Conservation (phyloP, 805 yeast genomes). For the Metschnikowia similis region DNA sequence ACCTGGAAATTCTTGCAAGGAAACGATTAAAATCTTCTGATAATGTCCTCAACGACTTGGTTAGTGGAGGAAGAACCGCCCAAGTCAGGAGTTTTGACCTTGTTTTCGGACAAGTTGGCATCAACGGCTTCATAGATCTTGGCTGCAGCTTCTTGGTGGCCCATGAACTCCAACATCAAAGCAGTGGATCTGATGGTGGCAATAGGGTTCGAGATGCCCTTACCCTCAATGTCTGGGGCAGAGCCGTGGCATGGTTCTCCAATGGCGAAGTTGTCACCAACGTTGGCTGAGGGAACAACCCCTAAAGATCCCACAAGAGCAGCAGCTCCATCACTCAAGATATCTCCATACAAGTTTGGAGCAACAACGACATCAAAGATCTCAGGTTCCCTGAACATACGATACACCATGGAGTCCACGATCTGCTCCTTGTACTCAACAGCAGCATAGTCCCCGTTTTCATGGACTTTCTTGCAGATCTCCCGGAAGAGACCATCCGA, state of each 20-base stretch:
- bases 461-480: slow-evolving; percentile 61
- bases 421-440: slow-evolving; percentile 87
- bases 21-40: slow-evolving; percentile 39
- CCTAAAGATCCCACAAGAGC: slow-evolving; percentile 97
- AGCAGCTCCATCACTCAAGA: slow-evolving; percentile 96
- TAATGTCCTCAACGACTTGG: slow-evolving; percentile 80
- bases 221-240: slow-evolving; percentile 98
- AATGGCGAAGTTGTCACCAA: slow-evolving; percentile 91
- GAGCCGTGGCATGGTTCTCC: slow-evolving; percentile 99
- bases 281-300: slow-evolving; percentile 97
- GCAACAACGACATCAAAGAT: slow-evolving; percentile 97
- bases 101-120: slow-evolving; percentile 78
- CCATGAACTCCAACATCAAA: slow-evolving; percentile 94
- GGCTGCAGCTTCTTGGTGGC: slow-evolving; percentile 84
- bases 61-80: slow-evolving; percentile 88
- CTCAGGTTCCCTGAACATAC: slow-evolving; percentile 98
- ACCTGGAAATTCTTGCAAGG: too few species aligned
- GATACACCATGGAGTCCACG: slow-evolving; percentile 98
- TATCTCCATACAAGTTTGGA: slow-evolving; percentile 97
- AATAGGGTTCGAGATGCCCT: slow-evolving; percentile 90
- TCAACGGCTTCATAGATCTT: slow-evolving; percentile 92
- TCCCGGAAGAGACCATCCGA: slow-evolving; percentile 97
- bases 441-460: slow-evolving; percentile 53
- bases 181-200: slow-evolving; percentile 98
- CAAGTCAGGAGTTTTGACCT: slow-evolving; percentile 85